Percentiles rank a stretch among this genome's conserved stretches.
phyloP scores from a whole-genome alignment of 1,139 yeast genomes.

The Blastobotrys apis region DNA sequence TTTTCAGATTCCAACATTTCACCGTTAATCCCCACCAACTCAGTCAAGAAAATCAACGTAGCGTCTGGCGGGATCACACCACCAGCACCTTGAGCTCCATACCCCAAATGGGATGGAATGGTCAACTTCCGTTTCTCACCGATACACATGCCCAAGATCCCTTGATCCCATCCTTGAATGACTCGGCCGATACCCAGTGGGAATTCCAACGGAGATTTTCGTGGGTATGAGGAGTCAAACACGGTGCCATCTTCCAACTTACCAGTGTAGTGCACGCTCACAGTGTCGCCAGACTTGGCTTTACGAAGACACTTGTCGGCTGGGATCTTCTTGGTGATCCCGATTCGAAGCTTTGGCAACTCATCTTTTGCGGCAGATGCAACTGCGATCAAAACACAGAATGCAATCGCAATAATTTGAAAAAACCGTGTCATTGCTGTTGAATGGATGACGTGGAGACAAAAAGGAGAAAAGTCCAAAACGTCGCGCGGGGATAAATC shows the following conservation, averaged over 20 bases:
- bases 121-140: conserved; percentile 78
- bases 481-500: too few relatives aligned
- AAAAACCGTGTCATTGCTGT: background rate
- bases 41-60: conserved; percentile 44
- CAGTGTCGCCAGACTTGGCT: conserved; percentile 58
- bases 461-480: too few relatives aligned
- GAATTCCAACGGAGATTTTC: conserved; percentile 61
- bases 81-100: conserved; percentile 69
- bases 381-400: conserved; percentile 2
- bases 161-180: conserved; percentile 86
- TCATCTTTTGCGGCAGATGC: conserved; percentile 19
- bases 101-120: conserved; percentile 73
- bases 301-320: conserved; percentile 50
- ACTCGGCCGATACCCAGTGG: conserved; percentile 72
- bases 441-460: background rate
- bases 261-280: conserved; percentile 75
- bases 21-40: conserved; percentile 33
- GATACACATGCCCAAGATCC: conserved; percentile 72
- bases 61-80: conserved; percentile 72
- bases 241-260: conserved; percentile 59
- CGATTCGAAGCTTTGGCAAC: conserved; percentile 31
- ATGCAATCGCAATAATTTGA: background rate
- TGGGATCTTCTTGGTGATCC: conserved; percentile 46
- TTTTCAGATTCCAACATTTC: conserved; percentile 9
- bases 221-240: conserved; percentile 67